Percentiles rank a stretch among this genome's conserved stretches.
phyloP scores from a whole-genome alignment of 148 eudicot genomes.

The Amaranthus cruentus region DNA sequence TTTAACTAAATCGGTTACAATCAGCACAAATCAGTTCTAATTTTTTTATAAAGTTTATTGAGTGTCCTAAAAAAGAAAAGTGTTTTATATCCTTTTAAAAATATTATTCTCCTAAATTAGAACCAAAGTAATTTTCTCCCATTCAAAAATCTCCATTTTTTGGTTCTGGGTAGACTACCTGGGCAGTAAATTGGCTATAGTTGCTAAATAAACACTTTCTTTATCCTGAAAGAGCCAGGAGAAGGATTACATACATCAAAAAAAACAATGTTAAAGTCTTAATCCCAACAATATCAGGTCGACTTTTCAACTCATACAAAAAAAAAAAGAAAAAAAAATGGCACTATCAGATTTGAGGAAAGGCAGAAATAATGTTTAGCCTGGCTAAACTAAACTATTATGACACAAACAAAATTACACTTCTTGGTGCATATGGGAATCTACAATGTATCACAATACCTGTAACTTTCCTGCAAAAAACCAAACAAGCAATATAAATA shows the following conservation, averaged over 20 bases:
- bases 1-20: too few relatives aligned
- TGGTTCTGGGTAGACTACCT: too few relatives aligned
- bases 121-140: too few relatives aligned
- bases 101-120: too few relatives aligned
- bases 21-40: too few relatives aligned
- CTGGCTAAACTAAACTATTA: constrained; percentile 14
- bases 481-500: not conserved
- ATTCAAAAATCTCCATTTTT: too few relatives aligned
- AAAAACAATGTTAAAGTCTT: too few relatives aligned
- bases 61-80: too few relatives aligned
- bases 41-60: too few relatives aligned
- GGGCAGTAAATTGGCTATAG: not conserved
- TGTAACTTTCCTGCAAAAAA: constrained; percentile 17
- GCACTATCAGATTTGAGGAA: not conserved
- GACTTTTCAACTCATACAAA: not conserved
- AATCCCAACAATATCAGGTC: too few relatives aligned
- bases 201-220: not conserved
- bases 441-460: constrained; percentile 9
- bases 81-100: too few relatives aligned
- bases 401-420: not conserved
- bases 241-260: not conserved
- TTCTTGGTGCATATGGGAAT: constrained; percentile 15
- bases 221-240: not conserved
- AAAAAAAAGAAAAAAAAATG: not conserved
- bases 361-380: constrained; percentile 2